Evolutionary conservation across 306 rosid species (phyloP).

Genomic region (Cicer arietinum): DNA sequence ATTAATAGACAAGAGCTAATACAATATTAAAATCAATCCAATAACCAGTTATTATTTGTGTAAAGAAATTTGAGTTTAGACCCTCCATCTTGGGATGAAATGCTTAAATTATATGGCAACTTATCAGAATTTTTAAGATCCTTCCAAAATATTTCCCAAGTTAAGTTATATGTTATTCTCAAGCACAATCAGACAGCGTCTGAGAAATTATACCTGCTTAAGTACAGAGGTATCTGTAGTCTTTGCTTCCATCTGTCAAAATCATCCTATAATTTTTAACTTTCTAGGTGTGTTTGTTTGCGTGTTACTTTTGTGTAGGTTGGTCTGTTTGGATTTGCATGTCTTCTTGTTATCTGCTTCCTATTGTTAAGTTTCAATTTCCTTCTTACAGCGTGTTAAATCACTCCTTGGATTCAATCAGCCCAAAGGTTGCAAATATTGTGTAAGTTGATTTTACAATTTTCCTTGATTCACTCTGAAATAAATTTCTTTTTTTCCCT

Average conservation of each 20-base stretch:
- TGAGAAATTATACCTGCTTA: not conserved
- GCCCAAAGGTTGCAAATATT: conserved; percentile 71
- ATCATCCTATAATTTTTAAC: conserved; percentile 3
- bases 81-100: conserved; percentile 16
- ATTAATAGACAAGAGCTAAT: not conserved
- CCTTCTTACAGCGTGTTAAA: conserved; percentile 60
- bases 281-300: conserved; percentile 5
- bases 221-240: conserved; percentile 5
- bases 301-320: conserved; percentile 22
- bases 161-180: conserved; percentile 17
- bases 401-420: conserved; percentile 43
- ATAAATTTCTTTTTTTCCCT: conserved; percentile 6
- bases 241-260: conserved; percentile 13
- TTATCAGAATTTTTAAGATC: not conserved
- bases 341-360: conserved; percentile 29
- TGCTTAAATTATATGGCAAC: conserved; percentile 11
- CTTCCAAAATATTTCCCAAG: conserved; percentile 16
- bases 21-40: not conserved
- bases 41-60: not conserved
- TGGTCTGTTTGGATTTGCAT: conserved; percentile 23
- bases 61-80: not conserved
- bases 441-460: conserved; percentile 62
- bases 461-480: conserved; percentile 16
- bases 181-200: not conserved
- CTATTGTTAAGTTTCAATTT: conserved; percentile 40